Conservation (phyloP, 352 stramenopile genomes). For the Pythium coloratum region DNA sequence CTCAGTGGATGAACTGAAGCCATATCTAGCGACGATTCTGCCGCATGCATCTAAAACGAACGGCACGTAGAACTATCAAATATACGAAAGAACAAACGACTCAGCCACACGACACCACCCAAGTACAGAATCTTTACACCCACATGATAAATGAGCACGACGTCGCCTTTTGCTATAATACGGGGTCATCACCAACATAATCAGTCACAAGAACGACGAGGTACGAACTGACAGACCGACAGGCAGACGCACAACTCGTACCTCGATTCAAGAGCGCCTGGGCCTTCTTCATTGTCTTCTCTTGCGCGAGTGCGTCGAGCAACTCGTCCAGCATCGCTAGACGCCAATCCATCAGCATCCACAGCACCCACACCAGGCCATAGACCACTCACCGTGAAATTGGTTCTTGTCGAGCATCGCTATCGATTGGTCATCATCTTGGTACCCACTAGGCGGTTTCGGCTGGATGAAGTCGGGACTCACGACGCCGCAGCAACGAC, state of each 20-base stretch:
- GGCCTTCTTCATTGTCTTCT: conserved; percentile 37
- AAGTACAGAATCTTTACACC: not conserved
- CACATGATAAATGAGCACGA: conserved; percentile 47
- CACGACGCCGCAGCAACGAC: conserved; percentile 49
- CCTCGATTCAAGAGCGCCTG: conserved; percentile 40
- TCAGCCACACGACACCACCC: not conserved
- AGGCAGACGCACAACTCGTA: conserved; percentile 11
- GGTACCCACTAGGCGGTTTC: conserved; percentile 25
- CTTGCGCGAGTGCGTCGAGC: conserved; percentile 46
- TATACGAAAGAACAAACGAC: not conserved
- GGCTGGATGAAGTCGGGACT: conserved; percentile 45
- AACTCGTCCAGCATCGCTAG: conserved; percentile 53
- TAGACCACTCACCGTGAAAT: conserved; percentile 17
- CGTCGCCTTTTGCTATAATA: conserved; percentile 41
- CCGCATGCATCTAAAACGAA: conserved; percentile 41
- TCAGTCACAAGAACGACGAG: not conserved
- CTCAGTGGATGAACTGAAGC: conserved; percentile 43
- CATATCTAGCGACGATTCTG: conserved; percentile 43
- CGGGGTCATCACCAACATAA: not conserved
- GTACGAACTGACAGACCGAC: not conserved
- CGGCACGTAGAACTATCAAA: conserved; percentile 47
- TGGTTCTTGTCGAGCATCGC: conserved; percentile 31
- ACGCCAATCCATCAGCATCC: not conserved
- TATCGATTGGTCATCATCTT: conserved; percentile 19
- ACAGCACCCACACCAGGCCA: not conserved